These are phyloP conservation scores for Globisporangium mamillatum DNA, from an alignment of 352 stramenopile species.

Conservation along the genomic window DNA sequence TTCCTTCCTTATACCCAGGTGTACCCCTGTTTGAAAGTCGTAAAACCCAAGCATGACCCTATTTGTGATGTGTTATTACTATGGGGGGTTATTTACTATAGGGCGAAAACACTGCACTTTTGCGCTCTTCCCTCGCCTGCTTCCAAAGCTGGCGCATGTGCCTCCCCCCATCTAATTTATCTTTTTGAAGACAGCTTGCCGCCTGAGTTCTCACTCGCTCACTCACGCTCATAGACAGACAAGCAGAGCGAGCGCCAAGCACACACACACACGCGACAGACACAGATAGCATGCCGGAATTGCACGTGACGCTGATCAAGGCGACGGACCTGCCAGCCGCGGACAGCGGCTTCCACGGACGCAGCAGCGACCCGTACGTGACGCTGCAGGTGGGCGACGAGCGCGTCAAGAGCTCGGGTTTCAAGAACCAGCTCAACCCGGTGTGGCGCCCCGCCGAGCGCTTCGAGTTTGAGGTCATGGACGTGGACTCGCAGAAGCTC, in stretches of 20 bases:
- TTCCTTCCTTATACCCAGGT: not conserved
- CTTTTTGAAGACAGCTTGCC: not conserved
- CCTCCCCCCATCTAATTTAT: slow-evolving; percentile 11
- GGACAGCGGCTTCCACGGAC: slow-evolving; percentile 48
- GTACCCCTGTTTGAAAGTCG: not conserved
- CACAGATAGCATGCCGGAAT: slow-evolving; percentile 45
- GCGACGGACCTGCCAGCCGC: slow-evolving; percentile 64
- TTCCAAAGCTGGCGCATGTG: not conserved
- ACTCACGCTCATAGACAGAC: not conserved
- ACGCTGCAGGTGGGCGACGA: slow-evolving; percentile 51
- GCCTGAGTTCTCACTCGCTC: slow-evolving; percentile 14
- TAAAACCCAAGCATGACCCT: not conserved
- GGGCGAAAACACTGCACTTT: not conserved
- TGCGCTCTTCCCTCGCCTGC: not conserved
- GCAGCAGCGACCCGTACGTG: slow-evolving; percentile 74
- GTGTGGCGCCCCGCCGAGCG: slow-evolving; percentile 71
- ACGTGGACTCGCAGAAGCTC: slow-evolving; percentile 43
- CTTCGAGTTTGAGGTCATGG: slow-evolving; percentile 65
- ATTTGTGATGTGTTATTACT: not conserved
- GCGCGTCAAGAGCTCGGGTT: slow-evolving; percentile 46
- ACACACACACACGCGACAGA: slow-evolving; percentile 2
- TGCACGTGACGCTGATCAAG: slow-evolving; percentile 64
- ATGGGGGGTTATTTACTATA: no score
- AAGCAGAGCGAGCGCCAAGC: not conserved
- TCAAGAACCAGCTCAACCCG: slow-evolving; percentile 49